Conservation (phyloP, 2,329 filamentous ascomycete genomes). For the Chaetoscypha palmicola region DNA sequence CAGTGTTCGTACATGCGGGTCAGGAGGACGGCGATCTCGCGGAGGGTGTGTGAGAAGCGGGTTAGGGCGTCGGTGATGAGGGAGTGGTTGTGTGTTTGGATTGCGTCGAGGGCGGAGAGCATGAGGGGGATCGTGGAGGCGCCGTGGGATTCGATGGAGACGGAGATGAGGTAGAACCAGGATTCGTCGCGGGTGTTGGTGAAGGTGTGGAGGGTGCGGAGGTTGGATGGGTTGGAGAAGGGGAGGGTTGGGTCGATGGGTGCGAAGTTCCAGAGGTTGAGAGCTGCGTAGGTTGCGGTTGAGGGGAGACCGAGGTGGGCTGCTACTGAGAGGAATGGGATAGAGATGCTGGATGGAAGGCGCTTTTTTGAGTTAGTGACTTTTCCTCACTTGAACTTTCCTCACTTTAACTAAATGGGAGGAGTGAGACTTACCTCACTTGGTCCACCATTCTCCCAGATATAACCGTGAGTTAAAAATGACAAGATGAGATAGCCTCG, state of each 20-base stretch:
- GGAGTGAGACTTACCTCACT: conserved; percentile 62
- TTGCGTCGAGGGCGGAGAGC: conserved; percentile 67
- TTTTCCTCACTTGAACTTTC: no score
- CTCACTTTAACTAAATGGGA: no score
- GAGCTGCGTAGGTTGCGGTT: conserved; percentile 81
- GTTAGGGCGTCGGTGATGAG: conserved; percentile 58
- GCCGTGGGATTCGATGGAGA: conserved; percentile 80
- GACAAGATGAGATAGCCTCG: conserved; percentile 72
- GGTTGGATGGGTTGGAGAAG: conserved; percentile 45
- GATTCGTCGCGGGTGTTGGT: conserved; percentile 85
- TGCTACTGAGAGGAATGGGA: conserved; percentile 69
- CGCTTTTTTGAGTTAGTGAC: no score
- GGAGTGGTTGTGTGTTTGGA: conserved; percentile 50
- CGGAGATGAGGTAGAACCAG: conserved; percentile 89
- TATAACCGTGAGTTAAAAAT: conserved; percentile 77
- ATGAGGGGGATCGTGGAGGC: conserved; percentile 70
- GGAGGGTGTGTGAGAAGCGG: conserved; percentile 58
- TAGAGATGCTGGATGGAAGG: conserved; percentile 67
- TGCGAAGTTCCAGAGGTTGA: conserved; percentile 87
- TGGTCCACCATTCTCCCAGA: conserved; percentile 78
- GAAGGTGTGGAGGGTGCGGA: conserved; percentile 71
- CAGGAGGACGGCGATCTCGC: conserved; percentile 60
- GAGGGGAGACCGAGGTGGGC: conserved; percentile 72
- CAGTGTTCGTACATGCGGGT: conserved; percentile 86
- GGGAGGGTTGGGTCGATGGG: conserved; percentile 46